These are phyloP conservation scores for Fusarium acutatum DNA, from an alignment of 2,329 filamentous ascomycete genomes.

Conservation along the genomic window DNA sequence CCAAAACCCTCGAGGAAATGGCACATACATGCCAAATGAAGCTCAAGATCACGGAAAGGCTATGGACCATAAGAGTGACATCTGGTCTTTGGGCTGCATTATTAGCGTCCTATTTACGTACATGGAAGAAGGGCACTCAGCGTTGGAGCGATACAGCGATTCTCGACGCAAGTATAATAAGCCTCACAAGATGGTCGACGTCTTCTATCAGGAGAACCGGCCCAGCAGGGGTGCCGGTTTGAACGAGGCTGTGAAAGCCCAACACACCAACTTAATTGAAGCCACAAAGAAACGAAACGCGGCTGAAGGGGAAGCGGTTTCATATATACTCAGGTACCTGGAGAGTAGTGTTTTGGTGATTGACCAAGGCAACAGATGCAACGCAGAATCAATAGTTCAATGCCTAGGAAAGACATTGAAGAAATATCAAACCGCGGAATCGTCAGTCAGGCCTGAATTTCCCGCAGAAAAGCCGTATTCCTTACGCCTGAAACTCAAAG, in stretches of 20 bases:
- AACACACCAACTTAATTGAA: not conserved
- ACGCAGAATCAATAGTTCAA: not conserved
- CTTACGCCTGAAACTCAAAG: rapidly evolving
- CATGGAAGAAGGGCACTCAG: not conserved
- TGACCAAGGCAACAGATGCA: not conserved
- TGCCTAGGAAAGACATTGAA: not conserved
- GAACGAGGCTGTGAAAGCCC: not conserved
- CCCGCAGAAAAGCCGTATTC: rapidly evolving
- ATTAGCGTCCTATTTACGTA: not conserved
- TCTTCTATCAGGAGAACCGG: not conserved
- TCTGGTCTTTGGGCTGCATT: not conserved
- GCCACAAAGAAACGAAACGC: not conserved
- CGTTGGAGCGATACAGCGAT: rapidly evolving
- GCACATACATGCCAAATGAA: not conserved
- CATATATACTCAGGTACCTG: rapidly evolving
- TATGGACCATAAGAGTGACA: not conserved
- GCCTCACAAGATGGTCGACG: not conserved
- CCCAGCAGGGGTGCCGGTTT: rapidly evolving
- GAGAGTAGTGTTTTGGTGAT: not conserved
- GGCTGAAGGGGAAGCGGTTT: not conserved
- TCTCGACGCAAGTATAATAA: not conserved
- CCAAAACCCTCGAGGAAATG: not conserved
- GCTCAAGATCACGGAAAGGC: rapidly evolving
- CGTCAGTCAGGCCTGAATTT: rapidly evolving
- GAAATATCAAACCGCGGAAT: rapidly evolving